These are phyloP conservation scores for Brassica cretica DNA, from an alignment of 345 rosid genomes.

Conservation along the genomic window DNA sequence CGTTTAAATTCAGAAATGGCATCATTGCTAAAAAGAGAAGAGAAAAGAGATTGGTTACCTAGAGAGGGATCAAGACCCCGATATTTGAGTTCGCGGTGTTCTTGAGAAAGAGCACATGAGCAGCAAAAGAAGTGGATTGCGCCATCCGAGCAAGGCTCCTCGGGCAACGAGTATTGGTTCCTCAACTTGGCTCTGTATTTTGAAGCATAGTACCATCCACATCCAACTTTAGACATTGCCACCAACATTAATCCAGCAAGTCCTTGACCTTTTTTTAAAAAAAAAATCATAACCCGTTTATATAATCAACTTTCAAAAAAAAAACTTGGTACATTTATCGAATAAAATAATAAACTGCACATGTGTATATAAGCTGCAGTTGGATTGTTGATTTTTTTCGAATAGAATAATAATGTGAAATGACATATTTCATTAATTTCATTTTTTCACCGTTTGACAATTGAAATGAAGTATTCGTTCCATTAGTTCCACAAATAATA, in stretches of 20 bases:
- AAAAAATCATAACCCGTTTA: not conserved
- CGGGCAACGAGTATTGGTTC: constrained; percentile 33
- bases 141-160: constrained; percentile 38
- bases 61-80: constrained; percentile 40
- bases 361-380: not conserved
- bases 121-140: constrained; percentile 34
- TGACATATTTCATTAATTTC: too few relatives aligned
- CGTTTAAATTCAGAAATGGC: not conserved
- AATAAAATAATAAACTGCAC: not conserved
- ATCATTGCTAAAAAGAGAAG: not conserved
- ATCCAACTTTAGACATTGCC: constrained; percentile 36
- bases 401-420: too few relatives aligned
- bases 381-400: too few relatives aligned
- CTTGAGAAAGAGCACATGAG: constrained; percentile 38
- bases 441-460: too few relatives aligned
- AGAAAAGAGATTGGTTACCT: constrained; percentile 18
- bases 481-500: too few relatives aligned
- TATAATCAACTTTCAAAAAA: not conserved
- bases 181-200: constrained; percentile 36
- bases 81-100: constrained; percentile 35
- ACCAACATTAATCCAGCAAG: constrained; percentile 30
- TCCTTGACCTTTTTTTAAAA: constrained; percentile 23
- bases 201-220: constrained; percentile 40
- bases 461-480: too few relatives aligned
- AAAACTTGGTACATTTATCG: not conserved